phyloP scores from a whole-genome alignment of 495 filamentous ascomycete genomes.

The Penicillium soppii region DNA sequence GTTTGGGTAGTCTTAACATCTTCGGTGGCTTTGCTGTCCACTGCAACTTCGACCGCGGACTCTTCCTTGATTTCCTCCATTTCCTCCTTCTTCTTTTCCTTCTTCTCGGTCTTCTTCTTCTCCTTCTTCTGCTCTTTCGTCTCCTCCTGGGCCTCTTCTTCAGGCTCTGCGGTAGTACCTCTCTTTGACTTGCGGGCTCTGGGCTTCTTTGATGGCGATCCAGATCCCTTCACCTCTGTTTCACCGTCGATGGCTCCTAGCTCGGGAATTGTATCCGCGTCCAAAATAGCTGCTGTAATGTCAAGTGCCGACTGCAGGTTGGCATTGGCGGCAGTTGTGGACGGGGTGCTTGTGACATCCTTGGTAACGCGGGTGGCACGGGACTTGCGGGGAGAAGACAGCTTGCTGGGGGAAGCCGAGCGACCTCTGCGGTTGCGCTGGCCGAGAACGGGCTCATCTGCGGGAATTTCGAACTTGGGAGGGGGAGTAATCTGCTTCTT shows the following conservation, averaged over 20 bases:
- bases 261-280: slow-evolving; percentile 16
- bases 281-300: too few relatives aligned
- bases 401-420: slow-evolving; percentile 61
- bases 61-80: slow-evolving; percentile 43
- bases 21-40: slow-evolving; percentile 44
- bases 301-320: slow-evolving; percentile 51
- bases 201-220: slow-evolving; percentile 31
- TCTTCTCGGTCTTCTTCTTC: slow-evolving; percentile 42
- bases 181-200: slow-evolving; percentile 33
- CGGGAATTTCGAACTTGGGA: slow-evolving; percentile 60
- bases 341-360: slow-evolving; percentile 42
- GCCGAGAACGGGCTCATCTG: slow-evolving; percentile 38
- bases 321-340: slow-evolving; percentile 48
- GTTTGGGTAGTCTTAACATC: slow-evolving; percentile 69
- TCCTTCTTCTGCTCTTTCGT: slow-evolving; percentile 21
- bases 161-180: slow-evolving; percentile 34
- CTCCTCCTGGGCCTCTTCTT: slow-evolving; percentile 26
- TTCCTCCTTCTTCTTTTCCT: slow-evolving; percentile 28
- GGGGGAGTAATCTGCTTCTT: slow-evolving; percentile 70
- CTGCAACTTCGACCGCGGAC: slow-evolving; percentile 43
- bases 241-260: slow-evolving; percentile 30
- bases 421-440: slow-evolving; percentile 46
- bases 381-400: slow-evolving; percentile 70
- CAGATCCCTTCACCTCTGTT: slow-evolving; percentile 24
- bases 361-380: slow-evolving; percentile 59